A percentile compares a stretch with the other conserved stretches of the same genome.
phyloP scores from a whole-genome alignment of 805 yeast species.

The Yarrowia divulgata region DNA sequence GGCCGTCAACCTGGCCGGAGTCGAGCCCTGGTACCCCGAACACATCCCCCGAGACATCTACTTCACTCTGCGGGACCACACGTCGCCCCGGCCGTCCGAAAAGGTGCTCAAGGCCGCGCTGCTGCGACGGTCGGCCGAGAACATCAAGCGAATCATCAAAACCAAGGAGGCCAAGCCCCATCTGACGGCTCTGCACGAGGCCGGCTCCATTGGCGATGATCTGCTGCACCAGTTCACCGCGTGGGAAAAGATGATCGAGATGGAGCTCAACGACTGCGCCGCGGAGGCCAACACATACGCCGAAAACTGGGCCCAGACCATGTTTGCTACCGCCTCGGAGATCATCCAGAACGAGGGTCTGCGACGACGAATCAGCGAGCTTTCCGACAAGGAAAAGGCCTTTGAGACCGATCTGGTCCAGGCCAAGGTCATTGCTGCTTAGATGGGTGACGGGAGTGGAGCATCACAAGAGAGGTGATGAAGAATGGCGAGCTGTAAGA shows the following conservation, averaged over 20 bases:
- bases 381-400: slow-evolving; percentile 43
- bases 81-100: slow-evolving; percentile 69
- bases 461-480: neutral
- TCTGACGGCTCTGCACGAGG: slow-evolving; percentile 75
- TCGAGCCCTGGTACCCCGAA: slow-evolving; percentile 73
- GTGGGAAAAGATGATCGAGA: slow-evolving; percentile 77
- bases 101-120: slow-evolving; percentile 76
- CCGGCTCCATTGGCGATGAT: slow-evolving; percentile 92
- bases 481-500: too few species aligned
- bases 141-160: slow-evolving; percentile 80
- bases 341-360: slow-evolving; percentile 92
- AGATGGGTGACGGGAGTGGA: neutral
- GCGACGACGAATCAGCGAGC: slow-evolving; percentile 67
- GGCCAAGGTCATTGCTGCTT: slow-evolving; percentile 37
- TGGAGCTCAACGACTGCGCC: slow-evolving; percentile 79
- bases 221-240: slow-evolving; percentile 79
- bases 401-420: slow-evolving; percentile 36
- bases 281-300: slow-evolving; percentile 75
- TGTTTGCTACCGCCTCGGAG: slow-evolving; percentile 83
- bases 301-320: slow-evolving; percentile 79
- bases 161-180: slow-evolving; percentile 78
- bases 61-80: slow-evolving; percentile 60
- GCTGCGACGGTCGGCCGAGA: slow-evolving; percentile 81
- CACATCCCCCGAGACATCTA: slow-evolving; percentile 72
- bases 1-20: slow-evolving; percentile 58